Evolutionary conservation across 2,329 filamentous ascomycete genomes (phyloP), one percentile per base, ranked within the genome.

Genomic region (Rhexocercosporidium sp.): DNA sequence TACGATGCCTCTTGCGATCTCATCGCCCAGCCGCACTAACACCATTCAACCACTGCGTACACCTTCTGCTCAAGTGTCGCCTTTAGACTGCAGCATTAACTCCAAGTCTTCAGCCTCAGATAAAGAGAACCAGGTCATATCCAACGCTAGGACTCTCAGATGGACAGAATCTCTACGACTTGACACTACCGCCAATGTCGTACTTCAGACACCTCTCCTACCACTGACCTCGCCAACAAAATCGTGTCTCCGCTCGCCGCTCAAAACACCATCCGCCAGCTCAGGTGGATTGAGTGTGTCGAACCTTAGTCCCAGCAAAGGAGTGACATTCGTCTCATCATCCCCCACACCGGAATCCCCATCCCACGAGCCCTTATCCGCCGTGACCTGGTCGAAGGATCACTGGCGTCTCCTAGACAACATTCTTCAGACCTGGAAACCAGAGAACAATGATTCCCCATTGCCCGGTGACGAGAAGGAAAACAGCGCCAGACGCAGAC

Each of bases 351-450:
- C 73, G 1, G 72, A 75, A 1, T 71, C 74, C 1, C 44, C 66
- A 16, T 41, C 64, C 5, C 62, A 65, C 6, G 39, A 20, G 1
- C 65, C 64, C 6, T 64, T 77, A 1, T 77, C 76, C 2, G 31
- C 71, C 8, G 73, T 66, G 37, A 70, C 53, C 5, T 78, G 76
- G 76, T 75, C 74, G 1, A 70, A 70, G 46, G 70, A 71, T 27
- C 76, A 78, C 66, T 78, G 76, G 76, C 53, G 63, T 3, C 71
- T 77, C 12, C 72, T 78, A 3, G 72, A 76, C 29, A 62, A 65
- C 3, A 76, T 77, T 20, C 12, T 74, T 1, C 69, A 76, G 47
- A 66, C 59, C 7, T 75, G 74, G 74, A 75, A 74, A 51, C 71
- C 72, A 16, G 70, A 72, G 11, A 71, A 72, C 25, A 49, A 68